A percentile compares a stretch with the other conserved stretches of the same genome.
phyloP scores from a whole-genome alignment of 768 basidiomycete genomes.

The Kwoniella botswanensis region DNA sequence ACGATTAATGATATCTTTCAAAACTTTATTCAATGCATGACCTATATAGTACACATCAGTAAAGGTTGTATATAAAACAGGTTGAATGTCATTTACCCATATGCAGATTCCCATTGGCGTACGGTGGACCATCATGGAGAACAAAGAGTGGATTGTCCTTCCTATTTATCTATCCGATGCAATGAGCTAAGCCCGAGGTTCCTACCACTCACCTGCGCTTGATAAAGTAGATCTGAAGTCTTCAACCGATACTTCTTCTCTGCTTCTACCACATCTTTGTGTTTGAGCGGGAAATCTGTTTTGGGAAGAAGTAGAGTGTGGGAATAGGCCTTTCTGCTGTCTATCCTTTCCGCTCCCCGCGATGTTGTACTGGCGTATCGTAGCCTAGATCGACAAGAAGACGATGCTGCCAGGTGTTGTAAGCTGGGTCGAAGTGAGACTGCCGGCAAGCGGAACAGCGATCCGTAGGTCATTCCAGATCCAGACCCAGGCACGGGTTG shows the following conservation, averaged over 20 bases:
- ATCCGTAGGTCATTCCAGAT: background rate
- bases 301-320: constrained; percentile 79
- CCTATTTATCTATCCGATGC: constrained; percentile 1
- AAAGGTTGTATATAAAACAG: background rate
- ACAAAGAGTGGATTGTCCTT: constrained; percentile 73
- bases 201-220: constrained; percentile 58
- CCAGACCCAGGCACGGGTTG: background rate
- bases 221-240: constrained; percentile 77
- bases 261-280: constrained; percentile 66
- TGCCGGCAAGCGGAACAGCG: background rate
- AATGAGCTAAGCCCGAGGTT: background rate
- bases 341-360: background rate
- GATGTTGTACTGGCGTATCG: constrained; percentile 20
- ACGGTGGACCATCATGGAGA: constrained; percentile 94
- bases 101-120: constrained; percentile 94
- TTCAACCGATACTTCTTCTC: constrained; percentile 67
- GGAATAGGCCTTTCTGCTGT: constrained; percentile 60
- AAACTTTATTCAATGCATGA: constrained; percentile 92
- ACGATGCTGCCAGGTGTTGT: background rate
- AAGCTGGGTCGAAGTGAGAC: constrained; percentile 4
- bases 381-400: background rate
- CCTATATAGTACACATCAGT: constrained; percentile 64
- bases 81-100: constrained; percentile 68
- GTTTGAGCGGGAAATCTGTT: constrained; percentile 76
- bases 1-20: constrained; percentile 94